Evolutionary conservation across 345 rosid genomes (phyloP).

Genomic region (Bruguiera gymnorhiza): DNA sequence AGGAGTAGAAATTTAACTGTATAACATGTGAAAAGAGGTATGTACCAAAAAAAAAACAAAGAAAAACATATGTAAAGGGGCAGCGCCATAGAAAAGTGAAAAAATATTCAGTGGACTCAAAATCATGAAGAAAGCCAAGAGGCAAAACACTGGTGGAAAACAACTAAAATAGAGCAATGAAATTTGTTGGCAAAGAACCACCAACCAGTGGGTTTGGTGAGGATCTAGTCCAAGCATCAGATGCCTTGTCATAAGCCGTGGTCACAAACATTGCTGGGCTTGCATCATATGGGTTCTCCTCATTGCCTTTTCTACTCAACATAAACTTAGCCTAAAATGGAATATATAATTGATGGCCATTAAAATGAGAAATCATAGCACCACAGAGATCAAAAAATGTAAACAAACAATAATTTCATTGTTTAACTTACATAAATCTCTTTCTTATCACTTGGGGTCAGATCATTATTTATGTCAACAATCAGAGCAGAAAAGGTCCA

Average conservation of each 20-base stretch:
- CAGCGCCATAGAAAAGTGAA: not conserved
- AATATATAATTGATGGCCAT: not conserved
- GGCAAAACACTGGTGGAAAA: not conserved
- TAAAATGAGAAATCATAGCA: not conserved
- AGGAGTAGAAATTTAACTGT: not conserved
- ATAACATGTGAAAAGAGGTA: no score
- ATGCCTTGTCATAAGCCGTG: conserved; percentile 82
- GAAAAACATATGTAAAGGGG: not conserved
- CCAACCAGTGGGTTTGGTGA: conserved; percentile 71
- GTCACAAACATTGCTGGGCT: conserved; percentile 79
- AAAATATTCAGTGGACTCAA: not conserved
- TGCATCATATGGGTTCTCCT: conserved; percentile 44
- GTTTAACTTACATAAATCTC: conserved; percentile 65
- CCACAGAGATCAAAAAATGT: conserved; percentile 8
- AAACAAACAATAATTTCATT: conserved; percentile 11
- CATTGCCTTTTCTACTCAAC: conserved; percentile 57
- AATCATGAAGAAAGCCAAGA: not conserved
- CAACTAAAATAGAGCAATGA: not conserved
- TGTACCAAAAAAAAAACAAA: not conserved
- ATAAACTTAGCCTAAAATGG: conserved; percentile 60
- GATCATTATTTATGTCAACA: conserved; percentile 81
- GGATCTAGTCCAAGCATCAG: conserved; percentile 81
- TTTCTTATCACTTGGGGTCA: conserved; percentile 57
- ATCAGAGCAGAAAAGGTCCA: conserved; percentile 80
- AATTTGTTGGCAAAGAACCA: conserved; percentile 21